These are phyloP conservation scores for Microbotryomycetes sp. DNA, from an alignment of 1,284 basidiomycete genomes.

Conservation along the genomic window DNA sequence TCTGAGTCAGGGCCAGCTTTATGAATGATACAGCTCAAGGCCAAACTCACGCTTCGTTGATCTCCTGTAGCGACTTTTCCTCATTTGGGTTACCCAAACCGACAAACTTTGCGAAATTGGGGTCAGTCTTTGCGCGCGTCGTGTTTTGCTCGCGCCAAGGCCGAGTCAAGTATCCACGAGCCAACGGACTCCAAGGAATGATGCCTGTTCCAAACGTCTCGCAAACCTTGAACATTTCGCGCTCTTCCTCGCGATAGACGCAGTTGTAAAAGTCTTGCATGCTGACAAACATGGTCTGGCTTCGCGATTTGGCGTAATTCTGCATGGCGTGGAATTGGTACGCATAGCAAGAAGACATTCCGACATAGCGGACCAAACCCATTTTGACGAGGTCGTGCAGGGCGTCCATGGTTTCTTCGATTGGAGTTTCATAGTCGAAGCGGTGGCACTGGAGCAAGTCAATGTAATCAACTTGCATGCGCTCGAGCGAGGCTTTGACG, in stretches of 20 bases:
- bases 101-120: conserved; percentile 28
- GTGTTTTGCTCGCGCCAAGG: conserved; percentile 21
- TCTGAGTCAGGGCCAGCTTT: too few species aligned
- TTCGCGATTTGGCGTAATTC: conserved; percentile 45
- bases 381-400: conserved; percentile 59
- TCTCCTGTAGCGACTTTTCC: conserved; percentile 13
- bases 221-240: conserved; percentile 39
- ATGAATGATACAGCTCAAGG: too few species aligned
- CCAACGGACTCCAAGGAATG: conserved; percentile 42
- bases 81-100: conserved; percentile 21
- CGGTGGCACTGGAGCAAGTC: conserved; percentile 45
- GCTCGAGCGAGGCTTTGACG: conserved; percentile 29
- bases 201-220: conserved; percentile 40
- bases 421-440: conserved; percentile 55
- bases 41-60: conserved; percentile 29
- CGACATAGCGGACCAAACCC: conserved; percentile 60
- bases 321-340: conserved; percentile 53
- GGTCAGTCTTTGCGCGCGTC: conserved; percentile 19
- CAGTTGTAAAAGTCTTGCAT: conserved; percentile 29
- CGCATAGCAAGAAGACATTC: conserved; percentile 48
- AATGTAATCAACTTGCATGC: conserved; percentile 35
- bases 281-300: conserved; percentile 40
- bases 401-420: conserved; percentile 55
- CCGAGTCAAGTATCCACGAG: conserved; percentile 32
- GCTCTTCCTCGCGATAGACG: conserved; percentile 45